Evolutionary conservation across 805 yeast genomes (phyloP), one percentile per base, ranked within the genome.

Genomic region (Yarrowia divulgata): DNA sequence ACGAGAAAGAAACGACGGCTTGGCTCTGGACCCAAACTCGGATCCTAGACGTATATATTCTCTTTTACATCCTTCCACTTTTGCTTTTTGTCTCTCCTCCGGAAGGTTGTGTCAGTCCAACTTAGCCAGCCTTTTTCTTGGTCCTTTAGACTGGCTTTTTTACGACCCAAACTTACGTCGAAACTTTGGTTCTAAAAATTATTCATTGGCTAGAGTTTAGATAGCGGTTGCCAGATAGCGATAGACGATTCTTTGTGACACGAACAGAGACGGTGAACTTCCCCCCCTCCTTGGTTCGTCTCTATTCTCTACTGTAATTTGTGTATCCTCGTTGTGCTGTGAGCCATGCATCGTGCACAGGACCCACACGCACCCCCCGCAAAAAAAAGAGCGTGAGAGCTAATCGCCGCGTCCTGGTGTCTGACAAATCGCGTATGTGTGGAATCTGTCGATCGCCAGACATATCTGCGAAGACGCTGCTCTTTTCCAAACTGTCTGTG

Each of bases 181-280:
- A 54, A 54, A 54, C 60, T 34, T 39, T 37, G 32, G 57, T 3
- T 4, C 32, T n/a, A 52, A 37, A 35, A 35, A 35, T 6, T 35
- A 35, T 35, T 52, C 58, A 52, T 54, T 54, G 60, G 60, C 43
- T 54, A 19, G 60, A 54, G 57, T 50, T 50, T 52, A 52, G 43
- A 52, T 52, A 52, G 58, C 57, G 58, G 16, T 29, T 23, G 32
- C 32, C 14, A 50, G 57, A 52, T 35, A 35, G 42, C 23, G 23
- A 48, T 48, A 46, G 48, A 8, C 8, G n/a, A 32, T 19, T 46
- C 32, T 46, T 46, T 19, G 32, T 46, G 32, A 23, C 29, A 23
- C 29, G 29, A 23, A 2, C 29, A 23, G 29, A 23, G 29, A 23
- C 29, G 29, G 29, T 23, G 29, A 23, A 23, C 29, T 2, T 23